Percentiles rank a stretch among this genome's conserved stretches.
Evolutionary conservation across 805 yeast genomes (phyloP).

Genomic region (Zygotorulaspora sp.): DNA sequence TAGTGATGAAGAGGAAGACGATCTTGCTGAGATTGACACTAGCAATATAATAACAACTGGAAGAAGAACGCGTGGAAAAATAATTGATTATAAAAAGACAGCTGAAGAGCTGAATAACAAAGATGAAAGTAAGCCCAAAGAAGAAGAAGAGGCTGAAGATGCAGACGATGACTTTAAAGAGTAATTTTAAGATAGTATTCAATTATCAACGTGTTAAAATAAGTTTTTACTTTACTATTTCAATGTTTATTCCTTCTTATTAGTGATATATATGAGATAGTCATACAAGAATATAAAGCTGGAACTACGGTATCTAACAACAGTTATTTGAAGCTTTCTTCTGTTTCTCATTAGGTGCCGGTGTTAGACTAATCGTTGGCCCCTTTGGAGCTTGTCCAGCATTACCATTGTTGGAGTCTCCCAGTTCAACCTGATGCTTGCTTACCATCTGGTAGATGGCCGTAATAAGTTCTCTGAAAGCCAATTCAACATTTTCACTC

Average conservation of each 20-base stretch:
- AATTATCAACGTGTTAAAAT: not conserved
- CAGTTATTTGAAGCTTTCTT: slow-evolving; percentile 49
- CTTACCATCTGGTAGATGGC: slow-evolving; percentile 93
- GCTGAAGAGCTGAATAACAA: slow-evolving; percentile 60
- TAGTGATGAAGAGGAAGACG: slow-evolving; percentile 72
- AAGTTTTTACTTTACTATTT: not conserved
- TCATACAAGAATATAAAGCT: not conserved
- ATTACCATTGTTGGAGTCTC: slow-evolving; percentile 48
- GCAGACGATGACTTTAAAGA: slow-evolving; percentile 28
- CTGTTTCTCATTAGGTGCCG: slow-evolving; percentile 82
- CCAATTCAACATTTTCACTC: slow-evolving; percentile 89
- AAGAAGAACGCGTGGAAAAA: slow-evolving; percentile 86
- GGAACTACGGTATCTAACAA: slow-evolving; percentile 46
- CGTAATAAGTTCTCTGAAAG: slow-evolving; percentile 88
- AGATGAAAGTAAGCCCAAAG: slow-evolving; percentile 45
- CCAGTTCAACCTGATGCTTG: slow-evolving; percentile 85
- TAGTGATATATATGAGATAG: slow-evolving; percentile 2
- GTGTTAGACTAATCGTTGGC: slow-evolving; percentile 88
- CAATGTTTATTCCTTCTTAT: not conserved
- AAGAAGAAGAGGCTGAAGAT: slow-evolving; percentile 40
- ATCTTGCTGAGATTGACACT: slow-evolving; percentile 71
- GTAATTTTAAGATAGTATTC: slow-evolving; percentile 1
- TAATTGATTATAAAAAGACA: slow-evolving; percentile 78
- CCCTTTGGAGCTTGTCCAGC: slow-evolving; percentile 67
- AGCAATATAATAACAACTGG: slow-evolving; percentile 80